A percentile compares a stretch with the other conserved stretches of the same genome.
Conservation (phyloP, 1,139 yeast species). For the Pichia sp. region DNA sequence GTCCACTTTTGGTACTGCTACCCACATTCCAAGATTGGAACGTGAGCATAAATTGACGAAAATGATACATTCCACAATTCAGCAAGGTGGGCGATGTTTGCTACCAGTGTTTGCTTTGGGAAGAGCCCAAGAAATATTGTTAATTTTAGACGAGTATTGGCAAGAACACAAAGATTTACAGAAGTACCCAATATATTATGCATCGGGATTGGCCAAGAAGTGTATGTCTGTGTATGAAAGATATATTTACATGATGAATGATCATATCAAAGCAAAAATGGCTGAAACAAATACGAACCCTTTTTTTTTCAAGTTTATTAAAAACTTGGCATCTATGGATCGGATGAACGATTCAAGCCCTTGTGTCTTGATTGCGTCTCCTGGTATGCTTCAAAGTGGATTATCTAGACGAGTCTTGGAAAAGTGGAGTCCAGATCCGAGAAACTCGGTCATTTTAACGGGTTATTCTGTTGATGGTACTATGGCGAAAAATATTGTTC, state of each 20-base stretch:
- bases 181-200: slow-evolving; percentile 77
- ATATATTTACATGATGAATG: slow-evolving; percentile 96
- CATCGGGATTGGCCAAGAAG: slow-evolving; percentile 88
- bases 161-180: slow-evolving; percentile 77
- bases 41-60: slow-evolving; percentile 79
- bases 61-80: slow-evolving; percentile 75
- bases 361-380: slow-evolving; percentile 92
- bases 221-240: slow-evolving; percentile 98
- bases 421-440: slow-evolving; percentile 96
- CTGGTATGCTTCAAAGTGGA: slow-evolving; percentile 98
- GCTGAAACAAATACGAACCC: slow-evolving; percentile 79
- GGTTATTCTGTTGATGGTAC: slow-evolving; percentile 99
- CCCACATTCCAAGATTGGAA: slow-evolving; percentile 85
- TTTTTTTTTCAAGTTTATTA: slow-evolving; percentile 81
- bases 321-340: slow-evolving; percentile 74
- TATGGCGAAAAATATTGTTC: slow-evolving; percentile 83
- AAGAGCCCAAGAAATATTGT: slow-evolving; percentile 86
- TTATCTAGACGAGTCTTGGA: slow-evolving; percentile 87
- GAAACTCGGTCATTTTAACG: slow-evolving; percentile 80
- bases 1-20: slow-evolving; percentile 96
- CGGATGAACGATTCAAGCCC: slow-evolving; percentile 92
- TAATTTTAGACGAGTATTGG: slow-evolving; percentile 95
- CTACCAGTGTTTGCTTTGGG: slow-evolving; percentile 96
- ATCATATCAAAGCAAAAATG: slow-evolving; percentile 72
- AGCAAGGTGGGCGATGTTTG: slow-evolving; percentile 87